Evolutionary conservation across 345 rosid genomes (phyloP), one percentile per base, ranked within the genome.

Genomic region (Ceriops decandra): DNA sequence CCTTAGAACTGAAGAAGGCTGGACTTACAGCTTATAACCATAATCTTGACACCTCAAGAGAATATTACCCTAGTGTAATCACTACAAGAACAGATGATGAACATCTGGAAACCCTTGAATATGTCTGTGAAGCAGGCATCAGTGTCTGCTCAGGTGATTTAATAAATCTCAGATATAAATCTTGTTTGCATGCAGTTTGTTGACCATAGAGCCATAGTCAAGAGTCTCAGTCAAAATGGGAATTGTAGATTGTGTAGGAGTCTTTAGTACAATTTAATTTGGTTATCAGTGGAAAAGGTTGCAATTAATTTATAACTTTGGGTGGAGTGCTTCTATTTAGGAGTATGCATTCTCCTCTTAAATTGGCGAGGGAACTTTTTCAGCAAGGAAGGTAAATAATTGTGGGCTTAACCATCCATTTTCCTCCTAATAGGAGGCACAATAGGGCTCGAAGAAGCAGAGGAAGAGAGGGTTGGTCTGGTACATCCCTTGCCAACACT

Each of bases 1-100:
- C 99, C 36, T 22, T 86, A 64, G 92, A 90, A 76, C 96, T 95
- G 69, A 95, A 95, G 86, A 83, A 91, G 74, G 99, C 97, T 3
- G 99, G 99, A 56, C 96, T 95, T 69, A 95, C 99, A 53, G 98
- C 97, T 20, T 91, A 95, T 76, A 95, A 95, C 76, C 98, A 95
- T 80, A 95, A 95, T 73, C 95, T 95, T 68, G 99, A 95, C 74
- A 95, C 98, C 68, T 95, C 99, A 35, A 89, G 93, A 73, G 99
- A 95, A 81, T 95, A 84, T 75, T 95, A 95, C 76, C 87, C 98
- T 0, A 91, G 90, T 28, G 67, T 95, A 64, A 91, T 95, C 74
- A 88, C 95, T 22, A 91, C 99, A 42, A 85, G 99, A 81, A 73
- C 79, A 65, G 91, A 91, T 73, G 97, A 95, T 64, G 98, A 95